Evolutionary conservation across 176 grass and related monocot genomes (phyloP).

Genomic region (Oryza glaberrima): DNA sequence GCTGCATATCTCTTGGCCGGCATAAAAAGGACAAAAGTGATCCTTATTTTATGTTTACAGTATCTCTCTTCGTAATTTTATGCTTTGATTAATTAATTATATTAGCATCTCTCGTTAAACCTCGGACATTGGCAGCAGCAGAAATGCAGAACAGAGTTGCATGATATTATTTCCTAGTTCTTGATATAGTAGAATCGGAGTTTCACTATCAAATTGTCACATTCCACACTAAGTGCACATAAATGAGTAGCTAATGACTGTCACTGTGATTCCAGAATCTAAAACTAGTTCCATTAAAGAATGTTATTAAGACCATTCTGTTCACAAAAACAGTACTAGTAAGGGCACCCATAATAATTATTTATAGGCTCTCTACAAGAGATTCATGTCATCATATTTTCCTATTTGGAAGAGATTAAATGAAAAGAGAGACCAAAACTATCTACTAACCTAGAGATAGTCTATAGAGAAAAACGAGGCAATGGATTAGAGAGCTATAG

Average conservation of each 20-base stretch:
- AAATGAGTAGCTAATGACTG: neutral
- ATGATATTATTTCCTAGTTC: neutral
- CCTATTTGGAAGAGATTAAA: too few species aligned
- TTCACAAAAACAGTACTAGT: neutral
- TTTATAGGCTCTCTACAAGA: too few species aligned
- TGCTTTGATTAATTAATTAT: neutral
- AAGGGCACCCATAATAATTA: too few species aligned
- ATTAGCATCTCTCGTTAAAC: neutral
- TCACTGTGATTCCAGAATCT: neutral
- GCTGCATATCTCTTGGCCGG: constrained; percentile 10
- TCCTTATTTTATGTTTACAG: neutral
- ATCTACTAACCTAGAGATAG: too few species aligned
- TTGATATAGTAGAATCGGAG: neutral
- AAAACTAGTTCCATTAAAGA: neutral
- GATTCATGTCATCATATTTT: too few species aligned
- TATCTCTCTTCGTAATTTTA: constrained; percentile 7
- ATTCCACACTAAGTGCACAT: constrained; percentile 31
- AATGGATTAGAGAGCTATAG: too few species aligned
- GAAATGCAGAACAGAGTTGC: neutral
- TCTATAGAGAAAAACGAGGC: too few species aligned
- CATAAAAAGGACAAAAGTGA: neutral
- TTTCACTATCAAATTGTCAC: neutral
- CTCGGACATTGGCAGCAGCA: neutral
- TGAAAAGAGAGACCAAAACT: too few species aligned
- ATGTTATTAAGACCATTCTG: neutral